Evolutionary conservation across 1,284 basidiomycete genomes (phyloP).

Genomic region (Pascua sp.): DNA sequence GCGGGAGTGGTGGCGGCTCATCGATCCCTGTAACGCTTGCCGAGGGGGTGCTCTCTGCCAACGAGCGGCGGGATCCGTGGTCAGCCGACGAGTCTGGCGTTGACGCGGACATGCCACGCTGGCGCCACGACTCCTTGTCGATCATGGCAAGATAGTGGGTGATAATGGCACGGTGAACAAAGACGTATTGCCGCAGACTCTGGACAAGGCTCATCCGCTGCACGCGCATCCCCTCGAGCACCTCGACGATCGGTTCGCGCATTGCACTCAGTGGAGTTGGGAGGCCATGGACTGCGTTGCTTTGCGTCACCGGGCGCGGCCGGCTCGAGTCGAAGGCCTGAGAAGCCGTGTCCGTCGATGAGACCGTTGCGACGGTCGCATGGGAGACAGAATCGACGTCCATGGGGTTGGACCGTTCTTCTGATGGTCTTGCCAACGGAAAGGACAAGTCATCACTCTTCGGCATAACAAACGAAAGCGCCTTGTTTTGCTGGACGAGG

Average conservation of each 20-base stretch:
- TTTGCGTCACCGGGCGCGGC: slow-evolving; percentile 21
- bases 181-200: slow-evolving; percentile 82
- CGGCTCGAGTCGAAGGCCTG: not conserved
- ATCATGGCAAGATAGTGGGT: slow-evolving; percentile 72
- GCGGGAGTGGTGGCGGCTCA: no score
- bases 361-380: not conserved
- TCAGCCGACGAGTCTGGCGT: not conserved
- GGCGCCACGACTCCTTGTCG: slow-evolving; percentile 58
- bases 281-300: slow-evolving; percentile 50
- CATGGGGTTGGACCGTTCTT: not conserved
- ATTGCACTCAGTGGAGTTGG: slow-evolving; percentile 59
- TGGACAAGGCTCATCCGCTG: slow-evolving; percentile 89
- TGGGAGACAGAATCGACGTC: not conserved
- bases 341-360: no score
- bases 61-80: no score
- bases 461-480: no score
- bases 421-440: no score
- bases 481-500: no score
- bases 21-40: no score
- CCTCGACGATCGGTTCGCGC: slow-evolving; percentile 67
- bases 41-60: no score
- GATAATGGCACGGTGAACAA: slow-evolving; percentile 79
- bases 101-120: not conserved
- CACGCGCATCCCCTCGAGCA: slow-evolving; percentile 82
- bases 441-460: no score